Base-by-base conservation (phyloP, 768 basidiomycete species). In the Clitopilus hobsonii region DNA sequence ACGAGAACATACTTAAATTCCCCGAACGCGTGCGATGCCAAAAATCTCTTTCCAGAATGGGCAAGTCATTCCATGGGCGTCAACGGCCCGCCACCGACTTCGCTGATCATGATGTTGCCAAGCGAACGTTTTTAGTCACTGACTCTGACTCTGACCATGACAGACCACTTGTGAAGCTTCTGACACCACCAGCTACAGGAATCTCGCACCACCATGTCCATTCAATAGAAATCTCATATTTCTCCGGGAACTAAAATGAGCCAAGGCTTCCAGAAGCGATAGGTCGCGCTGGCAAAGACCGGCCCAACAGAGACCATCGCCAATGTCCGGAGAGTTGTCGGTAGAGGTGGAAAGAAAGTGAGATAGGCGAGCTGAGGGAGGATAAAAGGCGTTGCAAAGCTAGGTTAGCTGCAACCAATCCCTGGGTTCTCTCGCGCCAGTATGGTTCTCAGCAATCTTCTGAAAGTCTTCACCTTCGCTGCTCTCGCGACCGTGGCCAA, bases 381-480 rank as follows among this genome's bases (percentile, higher is more conserved):
- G 22, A 45, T 45, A 45, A 45, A 45, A 45, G 41, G 41, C 32
- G 32, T 14, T n/a, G n/a, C n/a, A n/a, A n/a, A n/a, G n/a, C n/a
- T n/a, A n/a, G n/a, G n/a, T n/a, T n/a, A n/a, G n/a, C n/a, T 23
- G n/a, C 41, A 45, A 45, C 41, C 41, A 45, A 11, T 10, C 22
- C n/a, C 22, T 4, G 18, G 3, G n/a, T 20, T 2, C 11, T 5
- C 22, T 45, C 41, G 22, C n/a, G n/a, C 41, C 22, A 45, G 29
- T 22, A 51, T 51, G 25, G 20, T 49, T 23, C 27, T 49, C 5
- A 49, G 48, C 48, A 8, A 55, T 3, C 57, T 68, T 26, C 51
- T 56, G n/a, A 62, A 58, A 45, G 26, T 51, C 6, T 51, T 68
- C 20, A n/a, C 56, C n/a, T 54, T 65, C 25, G 36, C 60, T 18